These are phyloP conservation scores for Chondrus crispus DNA, from an alignment of 23 red algal genomes.

Conservation along the genomic window DNA sequence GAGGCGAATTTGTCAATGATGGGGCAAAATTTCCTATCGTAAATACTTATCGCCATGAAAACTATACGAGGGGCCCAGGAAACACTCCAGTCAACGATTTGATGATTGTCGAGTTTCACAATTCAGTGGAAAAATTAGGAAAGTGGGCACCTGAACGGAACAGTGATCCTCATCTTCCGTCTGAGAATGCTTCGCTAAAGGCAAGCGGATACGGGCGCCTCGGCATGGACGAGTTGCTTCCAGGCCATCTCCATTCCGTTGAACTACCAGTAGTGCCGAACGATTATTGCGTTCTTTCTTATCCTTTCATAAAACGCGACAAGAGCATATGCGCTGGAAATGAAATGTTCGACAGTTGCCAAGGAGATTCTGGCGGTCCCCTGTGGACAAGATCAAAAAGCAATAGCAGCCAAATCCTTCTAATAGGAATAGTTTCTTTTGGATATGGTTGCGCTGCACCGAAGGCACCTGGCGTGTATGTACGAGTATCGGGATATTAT, in stretches of 20 bases:
- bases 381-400: constrained; percentile 6
- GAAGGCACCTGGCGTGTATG: constrained; percentile 56
- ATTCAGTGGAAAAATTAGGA: background rate
- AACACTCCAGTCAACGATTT: constrained; percentile 25
- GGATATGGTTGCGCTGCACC: constrained; percentile 52
- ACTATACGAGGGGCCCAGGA: constrained; percentile 6
- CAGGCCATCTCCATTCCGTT: constrained; percentile 21
- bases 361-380: constrained; percentile 58
- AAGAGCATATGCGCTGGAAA: constrained; percentile 28
- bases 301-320: background rate
- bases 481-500: background rate
- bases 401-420: background rate
- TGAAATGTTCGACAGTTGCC: constrained; percentile 47
- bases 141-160: constrained; percentile 27
- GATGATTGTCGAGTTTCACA: constrained; percentile 53
- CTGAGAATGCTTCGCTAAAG: background rate
- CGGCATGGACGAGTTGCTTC: background rate
- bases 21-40: background rate
- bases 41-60: background rate
- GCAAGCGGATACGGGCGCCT: constrained; percentile 41
- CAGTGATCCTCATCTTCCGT: background rate
- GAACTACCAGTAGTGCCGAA: constrained; percentile 12
- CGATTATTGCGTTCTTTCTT: background rate
- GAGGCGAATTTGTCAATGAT: background rate
- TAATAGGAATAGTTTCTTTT: constrained; percentile 53